These are phyloP conservation scores for Lichina pygmaea DNA, from an alignment of 495 filamentous ascomycete genomes.

Conservation along the genomic window DNA sequence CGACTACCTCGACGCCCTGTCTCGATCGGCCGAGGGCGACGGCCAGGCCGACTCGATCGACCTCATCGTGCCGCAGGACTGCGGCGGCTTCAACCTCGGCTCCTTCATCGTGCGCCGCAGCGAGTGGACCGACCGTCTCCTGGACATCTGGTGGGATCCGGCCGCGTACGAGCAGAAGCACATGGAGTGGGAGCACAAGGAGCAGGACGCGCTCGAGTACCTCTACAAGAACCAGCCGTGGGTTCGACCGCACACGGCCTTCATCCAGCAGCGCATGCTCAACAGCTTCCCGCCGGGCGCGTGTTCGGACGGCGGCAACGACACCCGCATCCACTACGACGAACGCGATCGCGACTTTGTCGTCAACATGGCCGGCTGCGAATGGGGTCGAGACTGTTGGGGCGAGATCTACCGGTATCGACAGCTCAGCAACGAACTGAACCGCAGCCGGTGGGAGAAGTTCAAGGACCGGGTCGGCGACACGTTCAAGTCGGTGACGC, in stretches of 20 bases:
- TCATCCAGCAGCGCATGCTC: conserved; percentile 74
- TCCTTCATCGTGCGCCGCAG: conserved; percentile 78
- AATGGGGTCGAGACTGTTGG: conserved; percentile 95
- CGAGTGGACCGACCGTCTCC: conserved; percentile 68
- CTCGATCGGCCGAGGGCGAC: conserved; percentile 49
- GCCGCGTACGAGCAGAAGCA: conserved; percentile 96
- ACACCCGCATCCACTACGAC: conserved; percentile 61
- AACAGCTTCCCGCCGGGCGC: conserved; percentile 85
- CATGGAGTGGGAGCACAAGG: conserved; percentile 98
- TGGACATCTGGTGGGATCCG: conserved; percentile 98
- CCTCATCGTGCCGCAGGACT: conserved; percentile 79
- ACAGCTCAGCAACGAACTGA: conserved; percentile 62
- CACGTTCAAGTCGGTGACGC: neutral
- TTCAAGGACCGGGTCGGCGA: conserved; percentile 18
- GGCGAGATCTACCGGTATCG: conserved; percentile 87
- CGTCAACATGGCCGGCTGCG: conserved; percentile 98
- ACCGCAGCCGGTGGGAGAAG: conserved; percentile 53
- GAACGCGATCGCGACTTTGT: conserved; percentile 70
- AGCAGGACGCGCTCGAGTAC: conserved; percentile 85
- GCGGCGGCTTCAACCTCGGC: conserved; percentile 84
- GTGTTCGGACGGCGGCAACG: conserved; percentile 50
- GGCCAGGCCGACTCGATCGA: conserved; percentile 48
- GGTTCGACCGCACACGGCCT: conserved; percentile 69
- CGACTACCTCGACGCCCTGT: conserved; percentile 43
- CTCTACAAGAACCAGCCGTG: conserved; percentile 79